Percentiles rank a stretch among this genome's conserved stretches.
Evolutionary conservation across 108 stramenopile genomes (phyloP).

Genomic region (Skeletonema tropicum): DNA sequence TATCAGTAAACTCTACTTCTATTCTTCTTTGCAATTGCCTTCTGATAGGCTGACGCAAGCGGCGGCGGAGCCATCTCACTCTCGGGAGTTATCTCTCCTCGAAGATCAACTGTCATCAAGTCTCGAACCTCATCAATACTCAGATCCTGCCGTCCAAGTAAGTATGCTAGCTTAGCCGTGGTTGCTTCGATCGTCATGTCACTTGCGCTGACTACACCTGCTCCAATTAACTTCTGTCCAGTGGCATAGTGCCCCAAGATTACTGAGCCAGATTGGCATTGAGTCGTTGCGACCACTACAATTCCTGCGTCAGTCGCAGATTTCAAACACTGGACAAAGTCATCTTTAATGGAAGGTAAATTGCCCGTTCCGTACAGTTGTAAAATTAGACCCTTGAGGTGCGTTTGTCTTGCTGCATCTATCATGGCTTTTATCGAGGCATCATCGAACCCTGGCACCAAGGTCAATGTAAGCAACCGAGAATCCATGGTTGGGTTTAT

Average conservation of each 20-base stretch:
- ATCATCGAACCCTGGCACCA: constrained; percentile 96
- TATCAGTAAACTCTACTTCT: neutral
- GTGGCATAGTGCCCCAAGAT: constrained; percentile 87
- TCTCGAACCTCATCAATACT: constrained; percentile 15
- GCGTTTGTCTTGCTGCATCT: constrained; percentile 39
- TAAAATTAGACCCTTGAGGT: constrained; percentile 82
- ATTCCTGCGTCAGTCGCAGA: constrained; percentile 75
- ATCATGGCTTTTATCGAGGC: constrained; percentile 65
- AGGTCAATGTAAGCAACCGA: constrained; percentile 77
- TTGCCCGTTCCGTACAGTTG: constrained; percentile 98
- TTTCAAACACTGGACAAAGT: constrained; percentile 64
- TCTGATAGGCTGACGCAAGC: constrained; percentile 9
- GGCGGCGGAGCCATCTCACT: constrained; percentile 7
- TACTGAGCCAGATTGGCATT: constrained; percentile 91
- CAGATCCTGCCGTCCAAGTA: constrained; percentile 48
- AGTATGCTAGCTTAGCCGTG: constrained; percentile 65
- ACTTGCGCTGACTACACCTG: constrained; percentile 64
- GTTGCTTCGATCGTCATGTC: constrained; percentile 85
- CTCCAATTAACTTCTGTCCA: constrained; percentile 38
- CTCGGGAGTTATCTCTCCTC: constrained; percentile 30
- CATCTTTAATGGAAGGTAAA: constrained; percentile 78
- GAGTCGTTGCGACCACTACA: constrained; percentile 89
- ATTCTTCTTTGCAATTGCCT: constrained; percentile 34
- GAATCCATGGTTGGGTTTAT: constrained; percentile 90
- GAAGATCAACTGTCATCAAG: constrained; percentile 18